A percentile compares a stretch with the other conserved stretches of the same genome.
phyloP scores from a whole-genome alignment of 805 yeast species.

The Hanseniaspora guilliermondii region DNA sequence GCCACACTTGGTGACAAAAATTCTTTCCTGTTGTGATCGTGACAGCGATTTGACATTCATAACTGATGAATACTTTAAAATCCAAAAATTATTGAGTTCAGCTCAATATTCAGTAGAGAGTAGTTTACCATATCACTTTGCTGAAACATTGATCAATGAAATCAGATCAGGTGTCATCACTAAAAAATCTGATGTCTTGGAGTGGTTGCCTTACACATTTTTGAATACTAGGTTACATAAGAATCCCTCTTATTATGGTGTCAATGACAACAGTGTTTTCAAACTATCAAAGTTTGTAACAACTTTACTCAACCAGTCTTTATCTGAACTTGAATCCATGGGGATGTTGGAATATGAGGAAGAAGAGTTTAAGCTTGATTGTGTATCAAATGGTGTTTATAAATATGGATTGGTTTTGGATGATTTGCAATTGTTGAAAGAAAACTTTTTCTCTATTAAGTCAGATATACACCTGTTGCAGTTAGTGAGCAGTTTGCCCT shows the following conservation, averaged over 20 bases:
- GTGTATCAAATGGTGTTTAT: background rate
- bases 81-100: conserved; percentile 55
- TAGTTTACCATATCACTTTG: conserved; percentile 42
- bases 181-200: conserved; percentile 73
- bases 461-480: conserved; percentile 1
- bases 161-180: conserved; percentile 53
- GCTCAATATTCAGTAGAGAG: conserved; percentile 74
- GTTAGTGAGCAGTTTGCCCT: background rate
- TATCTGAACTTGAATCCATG: conserved; percentile 50
- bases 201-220: conserved; percentile 76
- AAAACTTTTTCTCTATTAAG: background rate
- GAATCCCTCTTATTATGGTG: conserved; percentile 86
- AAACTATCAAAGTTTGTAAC: conserved; percentile 76
- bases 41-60: conserved; percentile 36
- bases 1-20: conserved; percentile 42
- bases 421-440: background rate
- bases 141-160: conserved; percentile 62
- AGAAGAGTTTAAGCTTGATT: background rate
- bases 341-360: conserved; percentile 50
- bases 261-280: conserved; percentile 44
- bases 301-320: conserved; percentile 60
- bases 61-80: conserved; percentile 50
- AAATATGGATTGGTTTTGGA: background rate
- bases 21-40: conserved; percentile 39
- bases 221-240: conserved; percentile 67